These are phyloP conservation scores for Vaccinium vitisidaea DNA, from an alignment of 148 eudicot genomes.

Conservation along the genomic window DNA sequence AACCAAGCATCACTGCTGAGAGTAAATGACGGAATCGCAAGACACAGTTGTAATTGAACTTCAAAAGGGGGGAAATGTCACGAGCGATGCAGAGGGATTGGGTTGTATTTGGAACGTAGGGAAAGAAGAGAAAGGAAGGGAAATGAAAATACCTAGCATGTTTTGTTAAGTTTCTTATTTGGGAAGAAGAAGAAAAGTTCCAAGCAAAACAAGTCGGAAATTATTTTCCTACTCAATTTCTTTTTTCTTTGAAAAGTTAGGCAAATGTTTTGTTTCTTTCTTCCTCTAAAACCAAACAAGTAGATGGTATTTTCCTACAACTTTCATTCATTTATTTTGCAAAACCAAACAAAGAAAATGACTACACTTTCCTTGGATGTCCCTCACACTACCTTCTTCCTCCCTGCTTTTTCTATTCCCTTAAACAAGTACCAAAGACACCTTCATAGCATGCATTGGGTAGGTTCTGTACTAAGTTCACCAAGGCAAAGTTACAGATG, in stretches of 20 bases:
- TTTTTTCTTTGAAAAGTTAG: neutral
- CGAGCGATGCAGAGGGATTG: neutral
- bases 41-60: neutral
- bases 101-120: neutral
- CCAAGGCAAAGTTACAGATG: neutral
- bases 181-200: neutral
- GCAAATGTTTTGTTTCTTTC: neutral
- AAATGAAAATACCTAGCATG: neutral
- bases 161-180: neutral
- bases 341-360: neutral
- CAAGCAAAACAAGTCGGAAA: neutral
- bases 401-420: neutral
- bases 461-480: neutral
- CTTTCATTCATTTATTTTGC: neutral
- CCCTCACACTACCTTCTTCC: neutral
- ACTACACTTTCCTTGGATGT: neutral
- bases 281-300: neutral
- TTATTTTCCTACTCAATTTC: neutral
- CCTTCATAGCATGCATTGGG: neutral
- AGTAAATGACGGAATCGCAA: slow-evolving; percentile 5
- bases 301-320: neutral
- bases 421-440: neutral
- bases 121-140: neutral
- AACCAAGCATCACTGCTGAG: neutral
- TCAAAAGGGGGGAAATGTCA: neutral